phyloP scores from a whole-genome alignment of 495 filamentous ascomycete species.

The Aspergillus diversus region DNA sequence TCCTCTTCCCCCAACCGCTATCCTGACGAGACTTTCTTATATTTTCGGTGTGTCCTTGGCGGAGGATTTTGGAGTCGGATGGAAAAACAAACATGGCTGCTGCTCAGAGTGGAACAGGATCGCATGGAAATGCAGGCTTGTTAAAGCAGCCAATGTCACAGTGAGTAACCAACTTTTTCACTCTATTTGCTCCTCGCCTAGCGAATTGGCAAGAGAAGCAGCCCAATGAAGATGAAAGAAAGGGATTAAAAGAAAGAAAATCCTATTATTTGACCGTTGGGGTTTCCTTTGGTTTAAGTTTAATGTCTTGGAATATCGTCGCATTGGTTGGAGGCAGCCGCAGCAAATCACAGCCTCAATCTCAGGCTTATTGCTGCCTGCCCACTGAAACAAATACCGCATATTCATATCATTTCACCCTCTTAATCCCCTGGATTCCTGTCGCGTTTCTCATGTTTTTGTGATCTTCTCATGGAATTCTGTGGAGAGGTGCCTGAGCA shows the following conservation, averaged over 20 bases:
- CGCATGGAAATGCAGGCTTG: slow-evolving; percentile 56
- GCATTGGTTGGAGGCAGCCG: slow-evolving; percentile 14
- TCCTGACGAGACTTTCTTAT: slow-evolving; percentile 8
- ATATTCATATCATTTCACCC: neutral
- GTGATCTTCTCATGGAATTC: slow-evolving; percentile 7
- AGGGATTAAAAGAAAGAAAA: neutral
- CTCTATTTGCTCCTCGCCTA: slow-evolving; percentile 1
- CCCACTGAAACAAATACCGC: slow-evolving; percentile 10
- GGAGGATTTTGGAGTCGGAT: slow-evolving; percentile 39
- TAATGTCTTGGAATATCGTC: slow-evolving; percentile 15
- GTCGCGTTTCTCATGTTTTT: neutral
- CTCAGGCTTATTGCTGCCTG: slow-evolving; percentile 13
- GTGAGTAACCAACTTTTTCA: slow-evolving; percentile 38
- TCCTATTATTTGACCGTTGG: neutral
- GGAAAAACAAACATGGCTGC: slow-evolving; percentile 51
- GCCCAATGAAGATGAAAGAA: neutral
- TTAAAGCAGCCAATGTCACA: slow-evolving; percentile 52
- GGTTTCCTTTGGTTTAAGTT: neutral
- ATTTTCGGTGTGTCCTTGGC: slow-evolving; percentile 20
- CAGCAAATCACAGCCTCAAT: slow-evolving; percentile 7
- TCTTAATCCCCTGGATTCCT: slow-evolving; percentile 1
- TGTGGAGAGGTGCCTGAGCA: neutral
- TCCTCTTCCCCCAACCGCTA: slow-evolving; percentile 9
- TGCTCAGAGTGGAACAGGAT: slow-evolving; percentile 53
- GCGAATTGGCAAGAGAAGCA: slow-evolving; percentile 2